phyloP scores from a whole-genome alignment of 2,329 filamentous ascomycete genomes.

The Penicillium vulpinum region DNA sequence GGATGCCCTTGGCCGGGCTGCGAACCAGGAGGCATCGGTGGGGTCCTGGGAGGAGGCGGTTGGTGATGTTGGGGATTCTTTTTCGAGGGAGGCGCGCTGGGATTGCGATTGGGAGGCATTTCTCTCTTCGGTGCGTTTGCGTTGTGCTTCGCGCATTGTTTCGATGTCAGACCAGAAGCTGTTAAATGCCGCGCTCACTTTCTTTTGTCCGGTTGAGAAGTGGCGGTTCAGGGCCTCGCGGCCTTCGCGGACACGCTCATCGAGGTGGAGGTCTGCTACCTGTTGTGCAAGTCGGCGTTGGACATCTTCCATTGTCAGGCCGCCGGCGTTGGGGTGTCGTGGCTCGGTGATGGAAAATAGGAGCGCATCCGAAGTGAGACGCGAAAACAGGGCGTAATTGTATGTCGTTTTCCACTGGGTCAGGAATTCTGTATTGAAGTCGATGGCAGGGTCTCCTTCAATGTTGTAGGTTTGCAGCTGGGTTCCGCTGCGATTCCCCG shows the following conservation, averaged over 20 bases:
- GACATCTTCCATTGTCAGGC: conserved; percentile 89
- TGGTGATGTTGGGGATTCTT: conserved; percentile 24
- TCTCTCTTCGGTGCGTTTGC: conserved; percentile 50
- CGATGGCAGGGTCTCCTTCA: conserved; percentile 79
- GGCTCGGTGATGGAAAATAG: conserved; percentile 94
- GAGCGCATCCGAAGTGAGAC: conserved; percentile 72
- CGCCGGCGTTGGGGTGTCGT: conserved; percentile 88
- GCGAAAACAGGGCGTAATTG: conserved; percentile 87
- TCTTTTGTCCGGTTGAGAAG: conserved; percentile 81
- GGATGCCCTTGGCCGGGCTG: conserved; percentile 33
- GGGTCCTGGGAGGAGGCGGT: conserved; percentile 23
- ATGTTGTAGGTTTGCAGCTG: conserved; percentile 60
- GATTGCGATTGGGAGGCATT: conserved; percentile 27
- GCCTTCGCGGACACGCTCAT: conserved; percentile 82
- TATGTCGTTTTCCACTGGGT: conserved; percentile 85
- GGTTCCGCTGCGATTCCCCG: conserved; percentile 40
- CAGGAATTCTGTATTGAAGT: conserved; percentile 83
- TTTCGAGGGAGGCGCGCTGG: conserved; percentile 33
- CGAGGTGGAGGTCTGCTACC: conserved; percentile 88
- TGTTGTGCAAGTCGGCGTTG: conserved; percentile 87
- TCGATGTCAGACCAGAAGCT: conserved; percentile 91
- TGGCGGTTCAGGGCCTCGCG: conserved; percentile 85
- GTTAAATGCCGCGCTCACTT: conserved; percentile 82
- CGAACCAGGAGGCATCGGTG: conserved; percentile 28
- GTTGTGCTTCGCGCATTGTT: conserved; percentile 70